phyloP scores from a whole-genome alignment of 2,329 filamentous ascomycete species.

The Chrysoporthe cubensis region DNA sequence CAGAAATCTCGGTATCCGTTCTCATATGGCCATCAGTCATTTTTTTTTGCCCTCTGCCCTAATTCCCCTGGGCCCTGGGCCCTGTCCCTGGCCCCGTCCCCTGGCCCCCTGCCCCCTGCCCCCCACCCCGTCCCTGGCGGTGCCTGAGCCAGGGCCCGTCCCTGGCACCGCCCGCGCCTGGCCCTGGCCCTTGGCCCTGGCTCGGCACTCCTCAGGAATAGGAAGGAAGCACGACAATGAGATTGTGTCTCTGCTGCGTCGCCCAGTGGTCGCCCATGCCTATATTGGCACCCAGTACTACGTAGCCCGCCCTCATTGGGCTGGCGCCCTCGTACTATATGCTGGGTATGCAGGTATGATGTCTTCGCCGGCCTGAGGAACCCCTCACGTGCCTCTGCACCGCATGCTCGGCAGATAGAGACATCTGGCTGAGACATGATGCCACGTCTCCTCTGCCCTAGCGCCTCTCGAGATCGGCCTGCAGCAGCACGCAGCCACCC shows the following conservation, averaged over 20 bases:
- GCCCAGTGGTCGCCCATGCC: too few species aligned
- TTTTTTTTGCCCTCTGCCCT: neutral
- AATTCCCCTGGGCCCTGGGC: neutral
- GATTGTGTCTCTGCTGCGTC: constrained; percentile 9
- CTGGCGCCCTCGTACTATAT: too few species aligned
- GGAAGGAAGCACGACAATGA: constrained; percentile 18
- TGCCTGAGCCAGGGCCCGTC: neutral
- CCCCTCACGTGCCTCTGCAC: too few species aligned
- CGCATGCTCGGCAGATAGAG: too few species aligned
- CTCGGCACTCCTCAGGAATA: neutral
- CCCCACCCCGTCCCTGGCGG: neutral
- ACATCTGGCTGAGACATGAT: too few species aligned
- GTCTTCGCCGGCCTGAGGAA: too few species aligned
- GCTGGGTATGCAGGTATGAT: too few species aligned
- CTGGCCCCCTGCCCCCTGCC: neutral
- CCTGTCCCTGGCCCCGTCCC: neutral
- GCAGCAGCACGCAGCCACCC: too few species aligned
- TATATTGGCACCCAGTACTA: too few species aligned
- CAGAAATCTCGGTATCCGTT: constrained; percentile 6
- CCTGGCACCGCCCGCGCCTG: neutral
- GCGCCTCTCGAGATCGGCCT: too few species aligned
- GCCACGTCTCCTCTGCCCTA: too few species aligned
- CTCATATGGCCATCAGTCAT: neutral
- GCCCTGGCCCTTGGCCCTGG: neutral
- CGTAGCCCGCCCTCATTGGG: too few species aligned